These are phyloP conservation scores for Colletotrichum aenigma DNA, from an alignment of 2,329 filamentous ascomycete genomes.

Conservation along the genomic window DNA sequence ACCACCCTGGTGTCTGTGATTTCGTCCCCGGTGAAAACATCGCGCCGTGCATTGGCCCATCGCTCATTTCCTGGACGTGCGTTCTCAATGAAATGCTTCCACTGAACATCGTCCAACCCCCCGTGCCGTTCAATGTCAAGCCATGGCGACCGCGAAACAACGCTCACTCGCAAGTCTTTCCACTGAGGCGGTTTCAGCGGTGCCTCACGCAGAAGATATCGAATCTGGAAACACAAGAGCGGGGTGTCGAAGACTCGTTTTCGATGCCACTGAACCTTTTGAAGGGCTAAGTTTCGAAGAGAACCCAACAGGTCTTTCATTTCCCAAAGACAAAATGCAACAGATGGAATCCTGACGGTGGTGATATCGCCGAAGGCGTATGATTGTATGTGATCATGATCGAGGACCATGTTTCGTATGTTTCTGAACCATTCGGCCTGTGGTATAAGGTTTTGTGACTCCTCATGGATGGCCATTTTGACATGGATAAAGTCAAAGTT, in stretches of 20 bases:
- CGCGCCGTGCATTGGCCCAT: too few relatives aligned
- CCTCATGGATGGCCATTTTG: neutral
- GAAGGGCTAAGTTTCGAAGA: neutral
- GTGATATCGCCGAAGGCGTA: too few relatives aligned
- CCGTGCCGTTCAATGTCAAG: neutral
- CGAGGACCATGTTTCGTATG: neutral
- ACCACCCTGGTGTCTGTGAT: neutral
- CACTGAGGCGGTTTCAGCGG: neutral
- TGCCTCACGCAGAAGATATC: neutral
- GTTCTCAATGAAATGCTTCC: accelerated
- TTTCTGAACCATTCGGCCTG: neutral
- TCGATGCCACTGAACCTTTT: neutral
- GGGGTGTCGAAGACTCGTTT: accelerated
- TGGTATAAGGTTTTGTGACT: neutral
- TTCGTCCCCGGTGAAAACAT: neutral
- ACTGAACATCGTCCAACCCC: accelerated
- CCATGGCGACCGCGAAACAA: neutral
- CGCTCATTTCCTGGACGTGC: too few relatives aligned
- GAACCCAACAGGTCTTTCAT: neutral
- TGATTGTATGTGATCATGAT: too few relatives aligned
- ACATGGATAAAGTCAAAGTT: neutral
- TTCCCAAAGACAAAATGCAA: neutral
- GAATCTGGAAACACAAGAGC: neutral
- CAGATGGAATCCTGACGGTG: too few relatives aligned
- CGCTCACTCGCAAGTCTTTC: neutral